phyloP scores from a whole-genome alignment of 108 stramenopile genomes.

The Nannochloropsis salina region DNA sequence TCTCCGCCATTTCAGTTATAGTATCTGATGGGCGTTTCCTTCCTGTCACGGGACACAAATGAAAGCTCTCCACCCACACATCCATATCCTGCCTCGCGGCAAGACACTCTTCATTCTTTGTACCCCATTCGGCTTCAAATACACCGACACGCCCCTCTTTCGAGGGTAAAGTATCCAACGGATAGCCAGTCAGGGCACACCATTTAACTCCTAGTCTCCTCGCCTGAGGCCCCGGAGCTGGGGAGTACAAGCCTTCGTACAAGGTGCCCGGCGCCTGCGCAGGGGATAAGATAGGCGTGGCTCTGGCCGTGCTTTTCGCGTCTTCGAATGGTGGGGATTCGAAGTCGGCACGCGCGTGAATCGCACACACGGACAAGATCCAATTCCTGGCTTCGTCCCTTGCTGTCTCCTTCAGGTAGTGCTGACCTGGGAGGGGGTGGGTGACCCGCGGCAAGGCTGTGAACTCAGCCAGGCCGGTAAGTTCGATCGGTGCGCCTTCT shows the following conservation, averaged over 20 bases:
- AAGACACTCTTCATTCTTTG: background rate
- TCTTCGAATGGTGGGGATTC: background rate
- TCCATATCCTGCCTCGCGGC: background rate
- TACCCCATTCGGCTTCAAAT: background rate
- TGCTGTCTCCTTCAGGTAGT: background rate
- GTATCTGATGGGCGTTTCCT: background rate
- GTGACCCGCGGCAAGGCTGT: background rate
- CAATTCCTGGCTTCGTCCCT: background rate
- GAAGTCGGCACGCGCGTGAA: too few species aligned
- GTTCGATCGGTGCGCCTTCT: background rate
- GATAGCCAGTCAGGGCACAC: background rate
- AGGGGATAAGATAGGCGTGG: background rate
- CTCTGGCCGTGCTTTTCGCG: background rate
- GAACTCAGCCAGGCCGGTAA: background rate
- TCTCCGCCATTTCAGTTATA: too few species aligned
- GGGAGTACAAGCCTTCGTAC: background rate
- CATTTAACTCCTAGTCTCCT: background rate
- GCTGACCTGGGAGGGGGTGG: background rate
- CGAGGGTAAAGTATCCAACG: background rate
- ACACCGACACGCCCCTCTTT: too few species aligned
- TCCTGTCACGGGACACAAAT: background rate
- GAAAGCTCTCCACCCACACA: constrained; percentile 15
- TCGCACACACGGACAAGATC: background rate
- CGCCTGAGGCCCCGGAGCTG: background rate
- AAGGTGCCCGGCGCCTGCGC: background rate